phyloP scores from a whole-genome alignment of 106 monocot species.

The Platanthera zijinensis region DNA sequence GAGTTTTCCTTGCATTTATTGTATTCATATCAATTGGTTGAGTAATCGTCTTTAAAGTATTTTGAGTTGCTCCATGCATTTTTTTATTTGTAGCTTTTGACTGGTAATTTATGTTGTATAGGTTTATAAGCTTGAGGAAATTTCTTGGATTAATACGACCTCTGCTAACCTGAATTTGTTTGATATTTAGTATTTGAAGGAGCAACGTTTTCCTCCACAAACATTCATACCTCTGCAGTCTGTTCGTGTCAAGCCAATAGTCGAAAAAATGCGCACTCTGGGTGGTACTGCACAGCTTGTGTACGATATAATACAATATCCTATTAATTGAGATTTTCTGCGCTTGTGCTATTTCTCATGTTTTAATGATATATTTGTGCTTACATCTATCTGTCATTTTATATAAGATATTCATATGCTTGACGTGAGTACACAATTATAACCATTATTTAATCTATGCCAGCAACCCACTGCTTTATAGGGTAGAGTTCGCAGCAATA shows the following conservation, averaged over 20 bases:
- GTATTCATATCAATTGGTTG: not conserved
- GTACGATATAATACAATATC: constrained; percentile 99
- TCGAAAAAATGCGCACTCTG: constrained; percentile 72
- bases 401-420: not conserved
- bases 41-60: not conserved
- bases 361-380: not conserved
- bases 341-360: not conserved
- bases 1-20: not conserved
- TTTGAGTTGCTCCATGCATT: not conserved
- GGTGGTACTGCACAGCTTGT: constrained; percentile 87
- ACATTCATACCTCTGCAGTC: constrained; percentile 95
- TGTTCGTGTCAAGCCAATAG: constrained; percentile 84
- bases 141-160: not conserved
- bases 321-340: constrained; percentile 18
- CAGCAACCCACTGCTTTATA: not conserved
- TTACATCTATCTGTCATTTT: not conserved
- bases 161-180: not conserved
- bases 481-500: not conserved
- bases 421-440: not conserved
- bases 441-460: not conserved
- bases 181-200: constrained; percentile 87
- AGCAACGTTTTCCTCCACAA: constrained; percentile 82
- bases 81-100: not conserved
- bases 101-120: not conserved
- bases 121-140: not conserved